These are phyloP conservation scores for Camptophora hylomeconis DNA, from an alignment of 2,329 filamentous ascomycete genomes.

Conservation along the genomic window DNA sequence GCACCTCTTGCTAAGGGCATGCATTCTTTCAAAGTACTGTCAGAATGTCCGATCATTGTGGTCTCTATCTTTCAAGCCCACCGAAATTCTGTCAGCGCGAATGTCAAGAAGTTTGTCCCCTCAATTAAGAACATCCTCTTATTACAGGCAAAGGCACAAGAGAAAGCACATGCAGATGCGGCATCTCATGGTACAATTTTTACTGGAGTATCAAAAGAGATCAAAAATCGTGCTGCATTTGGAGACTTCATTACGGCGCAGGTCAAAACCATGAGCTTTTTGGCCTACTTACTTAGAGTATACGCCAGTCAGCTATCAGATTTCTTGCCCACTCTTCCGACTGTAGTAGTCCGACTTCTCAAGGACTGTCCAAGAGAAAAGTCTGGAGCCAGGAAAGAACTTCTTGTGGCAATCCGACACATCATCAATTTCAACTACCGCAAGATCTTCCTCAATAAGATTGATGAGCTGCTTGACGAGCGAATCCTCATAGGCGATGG, in stretches of 20 bases:
- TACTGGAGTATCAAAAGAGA: constrained; percentile 82
- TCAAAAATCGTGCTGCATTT: constrained; percentile 87
- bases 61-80: constrained; percentile 97
- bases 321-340: constrained; percentile 72
- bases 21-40: constrained; percentile 97
- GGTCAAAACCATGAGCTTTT: constrained; percentile 97
- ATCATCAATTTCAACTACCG: constrained; percentile 99
- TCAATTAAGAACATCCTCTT: constrained; percentile 82
- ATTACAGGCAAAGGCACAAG: constrained; percentile 83
- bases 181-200: constrained; percentile 68
- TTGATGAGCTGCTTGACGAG: constrained; percentile 89
- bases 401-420: constrained; percentile 90
- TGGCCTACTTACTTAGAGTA: constrained; percentile 81
- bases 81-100: constrained; percentile 61
- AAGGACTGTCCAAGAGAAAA: constrained; percentile 94
- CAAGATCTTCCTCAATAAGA: constrained; percentile 86
- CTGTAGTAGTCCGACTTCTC: constrained; percentile 78
- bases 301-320: constrained; percentile 79
- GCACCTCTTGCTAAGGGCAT: constrained; percentile 80
- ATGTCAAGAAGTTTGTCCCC: constrained; percentile 85
- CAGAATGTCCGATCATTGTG: constrained; percentile 96
- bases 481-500: constrained; percentile 90
- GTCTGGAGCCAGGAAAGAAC: constrained; percentile 82
- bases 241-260: constrained; percentile 96
- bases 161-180: constrained; percentile 80